Evolutionary conservation across 129 eudicot genomes (phyloP).

Genomic region (Scalesia atractyloides): DNA sequence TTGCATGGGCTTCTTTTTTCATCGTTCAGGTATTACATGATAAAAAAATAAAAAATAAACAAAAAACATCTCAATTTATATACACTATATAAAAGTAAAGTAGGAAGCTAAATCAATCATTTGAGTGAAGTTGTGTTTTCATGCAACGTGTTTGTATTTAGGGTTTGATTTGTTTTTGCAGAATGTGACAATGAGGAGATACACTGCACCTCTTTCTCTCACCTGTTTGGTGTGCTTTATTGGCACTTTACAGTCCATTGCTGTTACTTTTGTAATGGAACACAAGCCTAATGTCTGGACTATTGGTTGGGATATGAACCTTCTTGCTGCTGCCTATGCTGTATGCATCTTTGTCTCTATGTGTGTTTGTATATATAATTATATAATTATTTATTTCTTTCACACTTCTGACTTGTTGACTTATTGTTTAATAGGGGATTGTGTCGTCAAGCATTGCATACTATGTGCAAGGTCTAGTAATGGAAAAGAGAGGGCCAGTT

Average conservation of each 20-base stretch:
- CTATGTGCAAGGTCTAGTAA: conserved; percentile 95
- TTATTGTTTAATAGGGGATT: conserved; percentile 57
- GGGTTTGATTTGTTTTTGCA: conserved; percentile 34
- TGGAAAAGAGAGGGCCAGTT: conserved; percentile 96
- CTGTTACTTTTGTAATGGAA: conserved; percentile 91
- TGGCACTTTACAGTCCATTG: conserved; percentile 94
- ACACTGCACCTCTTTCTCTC: conserved; percentile 82
- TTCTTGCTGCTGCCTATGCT: conserved; percentile 99
- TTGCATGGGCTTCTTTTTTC: conserved; percentile 98
- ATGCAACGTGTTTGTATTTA: not conserved
- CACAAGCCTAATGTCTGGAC: conserved; percentile 77
- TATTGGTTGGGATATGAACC: conserved; percentile 95
- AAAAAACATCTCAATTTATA: not conserved
- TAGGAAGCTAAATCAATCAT: not conserved
- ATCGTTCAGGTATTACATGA: conserved; percentile 67
- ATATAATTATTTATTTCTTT: not conserved
- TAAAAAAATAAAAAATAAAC: not conserved
- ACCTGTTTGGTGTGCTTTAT: conserved; percentile 85
- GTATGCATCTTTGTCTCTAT: conserved; percentile 43
- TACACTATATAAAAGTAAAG: not conserved
- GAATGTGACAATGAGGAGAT: conserved; percentile 84
- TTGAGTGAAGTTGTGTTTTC: conserved; percentile 1
- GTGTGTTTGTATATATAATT: not conserved
- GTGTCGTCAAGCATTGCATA: conserved; percentile 96
- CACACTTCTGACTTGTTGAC: conserved; percentile 15